phyloP scores from a whole-genome alignment of 1,284 basidiomycete species.

The Pseudozyma pruni region DNA sequence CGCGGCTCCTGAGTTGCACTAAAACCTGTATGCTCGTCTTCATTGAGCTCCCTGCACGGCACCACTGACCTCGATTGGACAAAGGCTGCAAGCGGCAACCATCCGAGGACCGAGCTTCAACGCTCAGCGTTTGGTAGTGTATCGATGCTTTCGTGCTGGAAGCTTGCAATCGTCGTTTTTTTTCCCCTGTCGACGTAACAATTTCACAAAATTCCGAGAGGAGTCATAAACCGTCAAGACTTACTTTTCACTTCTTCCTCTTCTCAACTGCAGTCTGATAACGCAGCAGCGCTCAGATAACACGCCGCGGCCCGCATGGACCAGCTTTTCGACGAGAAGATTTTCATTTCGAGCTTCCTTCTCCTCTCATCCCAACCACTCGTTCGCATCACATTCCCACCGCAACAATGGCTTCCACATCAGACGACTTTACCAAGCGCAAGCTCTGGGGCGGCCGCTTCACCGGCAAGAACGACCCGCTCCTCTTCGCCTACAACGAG shows the following conservation, averaged over 20 bases:
- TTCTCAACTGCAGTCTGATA: neutral
- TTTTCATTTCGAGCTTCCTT: neutral
- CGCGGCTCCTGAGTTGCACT: too few species aligned
- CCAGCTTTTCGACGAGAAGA: neutral
- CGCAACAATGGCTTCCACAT: constrained; percentile 30
- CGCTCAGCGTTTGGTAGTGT: too few species aligned
- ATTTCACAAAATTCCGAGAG: neutral
- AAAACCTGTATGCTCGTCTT: too few species aligned
- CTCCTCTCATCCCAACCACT: neutral
- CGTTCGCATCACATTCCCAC: neutral
- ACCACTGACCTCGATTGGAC: too few species aligned
- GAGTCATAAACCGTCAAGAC: neutral
- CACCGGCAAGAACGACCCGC: constrained; percentile 64
- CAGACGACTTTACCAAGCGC: constrained; percentile 63
- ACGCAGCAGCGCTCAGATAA: neutral
- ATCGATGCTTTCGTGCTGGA: too few species aligned
- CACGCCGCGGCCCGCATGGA: neutral
- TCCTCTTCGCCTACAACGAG: constrained; percentile 67
- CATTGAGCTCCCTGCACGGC: too few species aligned
- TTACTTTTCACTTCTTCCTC: neutral
- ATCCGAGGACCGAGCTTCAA: too few species aligned
- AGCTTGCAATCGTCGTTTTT: too few species aligned
- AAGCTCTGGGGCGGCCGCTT: constrained; percentile 68
- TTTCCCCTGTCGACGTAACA: too few species aligned
- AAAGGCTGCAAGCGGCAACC: too few species aligned